A percentile compares a stretch with the other conserved stretches of the same genome.
phyloP scores from a whole-genome alignment of 306 rosid species.

The Begonia masoniana region DNA sequence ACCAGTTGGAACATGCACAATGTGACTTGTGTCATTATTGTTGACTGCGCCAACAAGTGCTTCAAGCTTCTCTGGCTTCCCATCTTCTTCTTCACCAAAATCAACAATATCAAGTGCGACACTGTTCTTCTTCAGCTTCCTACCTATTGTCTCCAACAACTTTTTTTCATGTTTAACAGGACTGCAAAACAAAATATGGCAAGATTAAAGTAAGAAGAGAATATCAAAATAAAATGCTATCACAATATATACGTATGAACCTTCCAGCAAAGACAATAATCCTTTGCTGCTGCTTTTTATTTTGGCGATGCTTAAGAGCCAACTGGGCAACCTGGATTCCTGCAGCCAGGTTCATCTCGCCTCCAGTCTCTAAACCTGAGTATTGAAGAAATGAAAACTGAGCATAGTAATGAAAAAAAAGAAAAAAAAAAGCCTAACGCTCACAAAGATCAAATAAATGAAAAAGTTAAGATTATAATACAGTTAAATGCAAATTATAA shows the following conservation, averaged over 20 bases:
- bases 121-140: constrained; percentile 79
- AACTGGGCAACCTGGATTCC: constrained; percentile 95
- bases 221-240: constrained; percentile 2
- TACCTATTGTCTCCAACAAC: constrained; percentile 68
- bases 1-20: constrained; percentile 46
- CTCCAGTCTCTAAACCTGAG: constrained; percentile 79
- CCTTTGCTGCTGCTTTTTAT: constrained; percentile 94
- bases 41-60: constrained; percentile 74
- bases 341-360: constrained; percentile 91
- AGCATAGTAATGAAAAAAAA: not conserved
- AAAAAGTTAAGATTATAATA: not conserved
- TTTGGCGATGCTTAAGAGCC: constrained; percentile 96
- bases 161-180: constrained; percentile 70
- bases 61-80: constrained; percentile 71
- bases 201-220: not conserved
- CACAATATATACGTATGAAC: constrained; percentile 15
- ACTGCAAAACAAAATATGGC: constrained; percentile 25
- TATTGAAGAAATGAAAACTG: not conserved
- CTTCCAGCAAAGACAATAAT: constrained; percentile 92
- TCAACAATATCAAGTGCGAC: constrained; percentile 82
- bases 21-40: constrained; percentile 67
- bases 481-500: not conserved
- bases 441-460: not conserved
- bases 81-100: constrained; percentile 91
- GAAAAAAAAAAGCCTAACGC: not conserved